A percentile compares a stretch with the other conserved stretches of the same genome.
These are phyloP conservation scores for Exobasidium rhododendri DNA, from an alignment of 1,284 basidiomycete genomes.

Conservation along the genomic window DNA sequence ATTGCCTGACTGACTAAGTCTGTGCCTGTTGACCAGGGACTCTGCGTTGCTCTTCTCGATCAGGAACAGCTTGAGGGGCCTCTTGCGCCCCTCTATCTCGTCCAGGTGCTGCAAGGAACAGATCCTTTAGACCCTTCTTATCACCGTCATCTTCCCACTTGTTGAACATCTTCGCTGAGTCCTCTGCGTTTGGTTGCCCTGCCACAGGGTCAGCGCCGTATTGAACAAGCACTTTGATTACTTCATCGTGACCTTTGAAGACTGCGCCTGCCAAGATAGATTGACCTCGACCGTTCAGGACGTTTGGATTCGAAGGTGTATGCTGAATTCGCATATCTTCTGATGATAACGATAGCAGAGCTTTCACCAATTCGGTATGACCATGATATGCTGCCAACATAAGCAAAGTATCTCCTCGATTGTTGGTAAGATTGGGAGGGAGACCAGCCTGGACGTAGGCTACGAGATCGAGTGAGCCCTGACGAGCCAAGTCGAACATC, in stretches of 20 bases:
- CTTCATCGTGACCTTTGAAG: constrained; percentile 68
- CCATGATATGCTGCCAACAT: constrained; percentile 81
- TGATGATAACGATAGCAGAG: constrained; percentile 57
- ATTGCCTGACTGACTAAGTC: too few relatives aligned
- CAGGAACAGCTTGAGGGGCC: constrained; percentile 29
- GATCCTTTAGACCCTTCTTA: constrained; percentile 20
- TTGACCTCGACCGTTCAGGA: constrained; percentile 71
- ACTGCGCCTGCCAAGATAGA: constrained; percentile 78
- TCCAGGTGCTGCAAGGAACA: constrained; percentile 32
- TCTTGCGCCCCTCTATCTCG: constrained; percentile 28
- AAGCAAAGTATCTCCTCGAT: constrained; percentile 59
- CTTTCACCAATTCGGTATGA: constrained; percentile 63
- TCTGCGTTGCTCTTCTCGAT: constrained; percentile 32
- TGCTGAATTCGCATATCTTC: background rate
- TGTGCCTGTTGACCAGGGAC: constrained; percentile 27
- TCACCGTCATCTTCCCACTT: constrained; percentile 31
- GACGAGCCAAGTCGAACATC: constrained; percentile 73
- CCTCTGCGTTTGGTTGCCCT: constrained; percentile 55
- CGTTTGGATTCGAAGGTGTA: constrained; percentile 38
- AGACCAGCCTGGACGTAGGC: constrained; percentile 69
- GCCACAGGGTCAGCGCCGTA: constrained; percentile 51
- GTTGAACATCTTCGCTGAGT: constrained; percentile 60
- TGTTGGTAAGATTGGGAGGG: constrained; percentile 73
- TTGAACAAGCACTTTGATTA: constrained; percentile 64
- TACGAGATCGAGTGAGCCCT: constrained; percentile 60